Evolutionary conservation across 2,329 filamentous ascomycete genomes (phyloP).

Genomic region (Fusarium fujikuroi): DNA sequence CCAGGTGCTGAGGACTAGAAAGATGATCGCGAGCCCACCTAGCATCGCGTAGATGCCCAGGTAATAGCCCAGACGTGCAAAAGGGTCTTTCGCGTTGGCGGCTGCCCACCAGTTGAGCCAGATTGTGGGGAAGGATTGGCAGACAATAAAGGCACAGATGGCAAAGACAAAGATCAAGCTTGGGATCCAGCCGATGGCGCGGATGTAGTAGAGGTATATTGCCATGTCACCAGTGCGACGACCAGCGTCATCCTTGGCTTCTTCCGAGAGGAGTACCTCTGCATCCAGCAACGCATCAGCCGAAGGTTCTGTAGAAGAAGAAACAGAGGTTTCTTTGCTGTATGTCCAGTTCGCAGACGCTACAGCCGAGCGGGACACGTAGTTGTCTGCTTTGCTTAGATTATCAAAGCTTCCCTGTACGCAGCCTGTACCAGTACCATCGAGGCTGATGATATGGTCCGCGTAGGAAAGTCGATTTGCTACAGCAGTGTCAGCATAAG

Average conservation of each 20-base stretch:
- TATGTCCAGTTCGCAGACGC: constrained; percentile 1
- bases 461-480: constrained; percentile 27
- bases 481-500: neutral
- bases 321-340: neutral
- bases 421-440: constrained; percentile 6
- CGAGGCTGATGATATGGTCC: constrained; percentile 27
- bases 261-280: constrained; percentile 10
- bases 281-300: neutral
- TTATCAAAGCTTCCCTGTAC: constrained; percentile 26
- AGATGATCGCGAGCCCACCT: constrained; percentile 26
- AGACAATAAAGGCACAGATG: constrained; percentile 42
- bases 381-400: constrained; percentile 7
- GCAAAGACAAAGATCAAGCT: constrained; percentile 31
- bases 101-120: constrained; percentile 45
- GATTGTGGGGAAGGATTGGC: constrained; percentile 42
- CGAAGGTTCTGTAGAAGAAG: neutral
- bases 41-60: constrained; percentile 40
- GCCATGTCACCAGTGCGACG: constrained; percentile 36
- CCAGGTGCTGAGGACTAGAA: constrained; percentile 37
- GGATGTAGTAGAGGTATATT: constrained; percentile 44
- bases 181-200: constrained; percentile 42
- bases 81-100: constrained; percentile 31
- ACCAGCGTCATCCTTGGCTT: neutral
- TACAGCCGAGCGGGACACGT: constrained; percentile 14
- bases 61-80: constrained; percentile 35